phyloP scores from a whole-genome alignment of 495 filamentous ascomycete species.

The Talaromyces nanjingensis region DNA sequence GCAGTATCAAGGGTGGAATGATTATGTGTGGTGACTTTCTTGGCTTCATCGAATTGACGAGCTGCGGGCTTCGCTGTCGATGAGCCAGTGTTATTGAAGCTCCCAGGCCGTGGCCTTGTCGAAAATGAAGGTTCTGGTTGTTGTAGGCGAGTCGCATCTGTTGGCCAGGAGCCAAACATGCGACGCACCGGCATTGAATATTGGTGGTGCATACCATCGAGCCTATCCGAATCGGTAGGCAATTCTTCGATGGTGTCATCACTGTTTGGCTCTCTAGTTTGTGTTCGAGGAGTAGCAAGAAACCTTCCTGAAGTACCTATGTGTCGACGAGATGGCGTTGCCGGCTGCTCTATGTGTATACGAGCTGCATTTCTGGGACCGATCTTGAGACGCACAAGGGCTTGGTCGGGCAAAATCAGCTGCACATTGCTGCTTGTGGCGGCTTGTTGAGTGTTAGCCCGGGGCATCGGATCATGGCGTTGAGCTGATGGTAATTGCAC shows the following conservation, averaged over 20 bases:
- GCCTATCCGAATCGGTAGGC: not conserved
- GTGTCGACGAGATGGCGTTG: not conserved
- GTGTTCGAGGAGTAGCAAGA: not conserved
- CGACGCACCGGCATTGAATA: not conserved
- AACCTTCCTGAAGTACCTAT: not conserved
- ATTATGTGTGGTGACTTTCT: not conserved
- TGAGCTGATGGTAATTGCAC: not conserved
- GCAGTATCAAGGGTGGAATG: not conserved
- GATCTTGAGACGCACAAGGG: conserved; percentile 15
- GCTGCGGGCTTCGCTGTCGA: not conserved
- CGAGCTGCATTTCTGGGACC: conserved; percentile 11
- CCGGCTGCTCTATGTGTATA: not conserved
- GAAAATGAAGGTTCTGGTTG: not conserved
- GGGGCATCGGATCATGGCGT: not conserved
- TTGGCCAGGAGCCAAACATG: not conserved
- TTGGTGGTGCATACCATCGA: not conserved
- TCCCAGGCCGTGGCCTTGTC: not conserved
- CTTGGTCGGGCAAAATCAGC: not conserved
- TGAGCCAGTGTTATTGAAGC: not conserved
- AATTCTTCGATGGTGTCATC: not conserved
- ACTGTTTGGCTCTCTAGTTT: not conserved
- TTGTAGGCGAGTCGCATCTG: not conserved
- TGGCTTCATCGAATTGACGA: not conserved
- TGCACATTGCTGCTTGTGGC: not conserved
- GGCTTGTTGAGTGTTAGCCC: not conserved